Evolutionary conservation across 108 stramenopile species (phyloP).

Genomic region (Nannochloropsis oceanica): DNA sequence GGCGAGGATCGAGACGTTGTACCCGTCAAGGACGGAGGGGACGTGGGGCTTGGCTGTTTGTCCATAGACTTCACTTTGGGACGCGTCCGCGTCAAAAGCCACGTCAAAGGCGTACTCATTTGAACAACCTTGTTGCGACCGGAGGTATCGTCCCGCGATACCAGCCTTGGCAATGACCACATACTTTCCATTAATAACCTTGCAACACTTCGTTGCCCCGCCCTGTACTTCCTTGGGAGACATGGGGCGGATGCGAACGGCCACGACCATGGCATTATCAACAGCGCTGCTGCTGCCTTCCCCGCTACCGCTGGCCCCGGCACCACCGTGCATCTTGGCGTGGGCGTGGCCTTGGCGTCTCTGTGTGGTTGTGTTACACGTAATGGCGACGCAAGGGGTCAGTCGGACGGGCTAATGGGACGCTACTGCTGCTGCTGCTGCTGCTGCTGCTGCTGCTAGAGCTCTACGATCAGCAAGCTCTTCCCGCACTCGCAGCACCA

Average conservation of each 20-base stretch:
- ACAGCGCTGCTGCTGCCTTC: background rate
- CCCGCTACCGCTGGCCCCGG: background rate
- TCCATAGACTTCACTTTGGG: slow-evolving; percentile 33
- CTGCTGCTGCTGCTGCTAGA: too few relatives aligned
- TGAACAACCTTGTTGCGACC: slow-evolving; percentile 28
- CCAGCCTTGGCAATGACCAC: slow-evolving; percentile 33
- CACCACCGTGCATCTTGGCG: background rate
- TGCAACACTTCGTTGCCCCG: slow-evolving; percentile 34
- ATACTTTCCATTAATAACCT: slow-evolving; percentile 24
- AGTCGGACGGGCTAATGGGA: too few relatives aligned
- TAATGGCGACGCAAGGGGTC: too few relatives aligned
- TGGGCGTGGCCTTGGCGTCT: background rate
- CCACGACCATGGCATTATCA: slow-evolving; percentile 26
- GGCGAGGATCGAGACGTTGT: slow-evolving; percentile 45
- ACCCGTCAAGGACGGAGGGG: slow-evolving; percentile 27
- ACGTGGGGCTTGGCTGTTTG: slow-evolving; percentile 34
- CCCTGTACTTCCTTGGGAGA: slow-evolving; percentile 17
- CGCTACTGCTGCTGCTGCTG: too few relatives aligned
- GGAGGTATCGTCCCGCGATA: slow-evolving; percentile 18
- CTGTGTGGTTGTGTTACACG: background rate
- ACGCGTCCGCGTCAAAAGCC: slow-evolving; percentile 31
- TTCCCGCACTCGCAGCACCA: too few relatives aligned
- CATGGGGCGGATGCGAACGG: slow-evolving; percentile 38
- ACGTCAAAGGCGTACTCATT: slow-evolving; percentile 38
- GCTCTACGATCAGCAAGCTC: too few relatives aligned